Base-by-base conservation (phyloP, 1,284 basidiomycete species). In the Trametes hirsuta region DNA sequence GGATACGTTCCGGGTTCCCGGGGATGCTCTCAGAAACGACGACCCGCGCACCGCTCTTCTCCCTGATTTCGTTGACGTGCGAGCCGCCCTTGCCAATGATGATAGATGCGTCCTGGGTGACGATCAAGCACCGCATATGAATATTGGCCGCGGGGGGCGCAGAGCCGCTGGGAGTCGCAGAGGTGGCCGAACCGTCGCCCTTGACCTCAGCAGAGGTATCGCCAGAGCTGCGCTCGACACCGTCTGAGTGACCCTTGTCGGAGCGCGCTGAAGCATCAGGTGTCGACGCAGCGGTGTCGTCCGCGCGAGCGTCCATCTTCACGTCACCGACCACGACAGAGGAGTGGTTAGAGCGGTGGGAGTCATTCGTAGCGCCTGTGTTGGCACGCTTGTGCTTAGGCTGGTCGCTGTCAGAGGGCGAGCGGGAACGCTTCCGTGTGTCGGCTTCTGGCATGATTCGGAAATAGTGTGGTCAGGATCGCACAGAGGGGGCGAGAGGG, bases 91-190 rank as follows among this genome's bases (percentile, higher is more conserved):
- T 96, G 42, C 97, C 97, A 72, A 99, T 99, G 79, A 99, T 99
- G 77, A 99, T 95, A 59, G 94, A 97, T 15, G 97, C 97, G 76
- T 99, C 97, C 77, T 98, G 95, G 10, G 97, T 99, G 68, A 99
- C 96, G 72, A 99, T 99, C 71, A 99, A 81, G 76, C 92, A 95
- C 53, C 94, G 88, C 93, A 97, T 95, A 67, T 95, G 91, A 65
- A 97, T 97, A 77, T 83, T 87, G 46, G 89, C 87, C 3, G 90
- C 84, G 15, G 89, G 86, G 9, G 79, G 71, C 12, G 74, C 69
- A 34, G 76, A 67, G 39, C 79, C 69, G 50, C 74, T 71, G 12
- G 79, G 74, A 8, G 82, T 81, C 22, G 80, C 80, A 24, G 84
- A 82, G 14, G 69, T 72, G 41, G 67, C 67, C 21, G 82, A 76